Evolutionary conservation across 148 eudicot genomes (phyloP).

Genomic region (Fagopyrum homotropicum): DNA sequence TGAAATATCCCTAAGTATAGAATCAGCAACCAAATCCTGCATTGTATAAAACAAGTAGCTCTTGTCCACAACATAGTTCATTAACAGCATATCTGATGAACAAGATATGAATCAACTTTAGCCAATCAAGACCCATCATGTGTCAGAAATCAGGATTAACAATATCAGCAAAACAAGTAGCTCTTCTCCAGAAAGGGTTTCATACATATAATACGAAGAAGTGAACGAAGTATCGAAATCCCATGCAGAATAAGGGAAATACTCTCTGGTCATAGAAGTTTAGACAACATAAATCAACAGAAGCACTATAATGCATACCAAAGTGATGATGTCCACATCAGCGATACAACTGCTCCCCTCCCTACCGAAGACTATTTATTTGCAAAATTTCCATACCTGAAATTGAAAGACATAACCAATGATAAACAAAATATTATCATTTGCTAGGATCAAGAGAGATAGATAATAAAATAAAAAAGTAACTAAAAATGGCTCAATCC

Average conservation of each 20-base stretch:
- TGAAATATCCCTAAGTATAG: slow-evolving; percentile 22
- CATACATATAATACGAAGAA: too few relatives aligned
- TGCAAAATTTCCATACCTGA: slow-evolving; percentile 26
- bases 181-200: neutral
- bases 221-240: too few relatives aligned
- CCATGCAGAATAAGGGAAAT: neutral
- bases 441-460: neutral
- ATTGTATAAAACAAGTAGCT: neutral
- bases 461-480: neutral
- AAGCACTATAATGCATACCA: slow-evolving; percentile 41
- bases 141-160: neutral
- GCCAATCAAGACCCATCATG: neutral
- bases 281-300: neutral
- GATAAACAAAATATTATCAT: neutral
- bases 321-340: slow-evolving; percentile 79
- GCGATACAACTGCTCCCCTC: slow-evolving; percentile 54
- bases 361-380: slow-evolving; percentile 13
- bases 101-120: neutral
- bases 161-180: neutral
- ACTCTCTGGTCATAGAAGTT: neutral
- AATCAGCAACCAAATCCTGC: slow-evolving; percentile 11
- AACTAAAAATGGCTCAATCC: neutral
- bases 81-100: slow-evolving; percentile 42
- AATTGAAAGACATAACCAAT: neutral
- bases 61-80: neutral